A percentile compares a stretch with the other conserved stretches of the same genome.
Evolutionary conservation across 2,329 filamentous ascomycete species (phyloP).

Genomic region (Penicillium sp.): DNA sequence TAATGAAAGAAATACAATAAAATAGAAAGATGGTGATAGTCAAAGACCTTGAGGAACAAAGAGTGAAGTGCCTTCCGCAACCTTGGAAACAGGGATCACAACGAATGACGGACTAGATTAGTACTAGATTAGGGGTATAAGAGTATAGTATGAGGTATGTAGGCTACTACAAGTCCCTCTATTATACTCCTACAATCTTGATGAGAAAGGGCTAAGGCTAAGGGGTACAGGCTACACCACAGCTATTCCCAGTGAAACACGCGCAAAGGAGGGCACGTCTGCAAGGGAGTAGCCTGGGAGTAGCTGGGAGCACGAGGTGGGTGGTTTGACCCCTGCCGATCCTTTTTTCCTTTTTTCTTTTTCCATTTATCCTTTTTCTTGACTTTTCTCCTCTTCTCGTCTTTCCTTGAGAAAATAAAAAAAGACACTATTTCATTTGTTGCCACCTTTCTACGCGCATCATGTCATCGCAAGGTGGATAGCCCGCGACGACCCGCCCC

Average conservation of each 20-base stretch:
- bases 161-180: conserved; percentile 12
- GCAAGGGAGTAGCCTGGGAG: too few relatives aligned
- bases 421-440: too few relatives aligned
- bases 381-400: too few relatives aligned
- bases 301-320: conserved; percentile 7
- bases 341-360: too few relatives aligned
- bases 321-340: conserved; percentile 4
- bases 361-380: too few relatives aligned
- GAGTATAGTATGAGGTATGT: too few relatives aligned
- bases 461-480: too few relatives aligned
- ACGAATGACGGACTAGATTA: conserved; percentile 9
- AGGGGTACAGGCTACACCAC: neutral
- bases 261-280: neutral
- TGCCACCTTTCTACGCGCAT: too few relatives aligned
- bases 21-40: conserved; percentile 4
- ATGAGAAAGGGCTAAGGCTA: too few relatives aligned
- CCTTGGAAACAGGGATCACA: neutral
- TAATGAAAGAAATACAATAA: conserved; percentile 9
- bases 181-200: conserved; percentile 21
- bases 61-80: neutral
- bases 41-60: too few relatives aligned
- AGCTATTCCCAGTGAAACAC: conserved; percentile 19
- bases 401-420: too few relatives aligned
- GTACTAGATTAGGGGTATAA: too few relatives aligned
- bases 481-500: conserved; percentile 8